Percentiles rank a stretch among this genome's conserved stretches.
phyloP scores from a whole-genome alignment of 1,139 yeast species.

The Nakaseomyces sp. region DNA sequence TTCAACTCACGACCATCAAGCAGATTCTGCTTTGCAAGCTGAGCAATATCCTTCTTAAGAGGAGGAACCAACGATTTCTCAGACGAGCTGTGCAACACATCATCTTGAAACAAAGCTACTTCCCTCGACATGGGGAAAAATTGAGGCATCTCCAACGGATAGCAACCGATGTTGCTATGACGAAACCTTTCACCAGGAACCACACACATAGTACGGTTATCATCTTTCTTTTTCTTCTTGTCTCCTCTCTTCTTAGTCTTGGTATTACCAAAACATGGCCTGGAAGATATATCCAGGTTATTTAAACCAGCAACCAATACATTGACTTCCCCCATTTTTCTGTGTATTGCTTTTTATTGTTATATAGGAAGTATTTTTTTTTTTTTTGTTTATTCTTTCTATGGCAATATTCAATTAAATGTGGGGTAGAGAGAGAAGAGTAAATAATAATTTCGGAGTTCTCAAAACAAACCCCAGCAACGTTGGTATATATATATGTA shows the following conservation, averaged over 20 bases:
- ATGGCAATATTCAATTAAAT: too few relatives aligned
- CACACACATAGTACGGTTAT: not conserved
- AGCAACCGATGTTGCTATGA: conserved; percentile 6
- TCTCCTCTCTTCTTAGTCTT: not conserved
- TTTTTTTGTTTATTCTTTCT: too few relatives aligned
- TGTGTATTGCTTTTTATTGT: too few relatives aligned
- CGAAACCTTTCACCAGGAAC: conserved; percentile 7
- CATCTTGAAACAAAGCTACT: conserved; percentile 10
- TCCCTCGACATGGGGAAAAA: conserved; percentile 7
- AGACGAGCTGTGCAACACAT: conserved; percentile 1
- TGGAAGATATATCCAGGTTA: not conserved
- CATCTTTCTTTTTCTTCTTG: not conserved
- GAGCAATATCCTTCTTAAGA: conserved; percentile 10
- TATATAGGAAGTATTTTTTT: too few relatives aligned
- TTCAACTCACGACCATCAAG: conserved; percentile 9
- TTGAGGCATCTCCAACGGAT: conserved; percentile 6
- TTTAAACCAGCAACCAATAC: not conserved
- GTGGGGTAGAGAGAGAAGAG: too few relatives aligned
- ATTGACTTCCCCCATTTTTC: not conserved
- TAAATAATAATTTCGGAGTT: too few relatives aligned
- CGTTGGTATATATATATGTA: too few relatives aligned
- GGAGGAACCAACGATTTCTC: conserved; percentile 7
- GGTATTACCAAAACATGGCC: not conserved
- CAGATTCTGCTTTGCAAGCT: conserved; percentile 7
- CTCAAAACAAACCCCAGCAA: too few relatives aligned